Percentiles rank a stretch among this genome's conserved stretches.
Evolutionary conservation across 345 rosid genomes (phyloP).

Genomic region (Trapa bicornis): DNA sequence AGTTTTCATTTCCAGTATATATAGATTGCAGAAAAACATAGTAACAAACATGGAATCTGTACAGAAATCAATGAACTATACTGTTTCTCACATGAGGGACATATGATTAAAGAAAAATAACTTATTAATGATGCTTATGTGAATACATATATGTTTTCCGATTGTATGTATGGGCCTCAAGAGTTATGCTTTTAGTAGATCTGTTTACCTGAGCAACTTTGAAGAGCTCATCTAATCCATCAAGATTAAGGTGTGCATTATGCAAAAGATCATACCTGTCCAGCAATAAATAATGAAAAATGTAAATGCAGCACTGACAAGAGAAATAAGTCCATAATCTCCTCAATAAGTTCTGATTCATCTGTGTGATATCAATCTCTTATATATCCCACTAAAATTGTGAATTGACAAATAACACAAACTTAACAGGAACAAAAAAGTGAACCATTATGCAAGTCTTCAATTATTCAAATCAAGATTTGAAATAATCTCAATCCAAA

Average conservation of each 20-base stretch:
- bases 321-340: not conserved
- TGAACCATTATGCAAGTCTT: not conserved
- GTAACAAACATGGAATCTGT: not conserved
- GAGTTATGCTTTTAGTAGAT: not conserved
- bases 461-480: not conserved
- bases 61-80: not conserved
- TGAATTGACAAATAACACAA: not conserved
- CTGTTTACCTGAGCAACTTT: slow-evolving; percentile 30
- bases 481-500: not conserved
- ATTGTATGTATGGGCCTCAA: not conserved
- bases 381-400: not conserved
- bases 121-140: not conserved
- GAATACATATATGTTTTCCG: not conserved
- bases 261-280: slow-evolving; percentile 88
- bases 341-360: not conserved
- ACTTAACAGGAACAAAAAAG: not conserved
- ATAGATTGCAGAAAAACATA: slow-evolving; percentile 2
- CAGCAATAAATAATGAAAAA: slow-evolving; percentile 1
- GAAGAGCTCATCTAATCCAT: slow-evolving; percentile 80
- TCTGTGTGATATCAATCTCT: not conserved
- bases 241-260: slow-evolving; percentile 87
- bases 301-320: not conserved
- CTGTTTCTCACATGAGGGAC: not conserved
- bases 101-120: not conserved
- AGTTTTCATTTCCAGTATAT: not conserved